Evolutionary conservation across 306 rosid species (phyloP).

Genomic region (Quillaja saponaria): DNA sequence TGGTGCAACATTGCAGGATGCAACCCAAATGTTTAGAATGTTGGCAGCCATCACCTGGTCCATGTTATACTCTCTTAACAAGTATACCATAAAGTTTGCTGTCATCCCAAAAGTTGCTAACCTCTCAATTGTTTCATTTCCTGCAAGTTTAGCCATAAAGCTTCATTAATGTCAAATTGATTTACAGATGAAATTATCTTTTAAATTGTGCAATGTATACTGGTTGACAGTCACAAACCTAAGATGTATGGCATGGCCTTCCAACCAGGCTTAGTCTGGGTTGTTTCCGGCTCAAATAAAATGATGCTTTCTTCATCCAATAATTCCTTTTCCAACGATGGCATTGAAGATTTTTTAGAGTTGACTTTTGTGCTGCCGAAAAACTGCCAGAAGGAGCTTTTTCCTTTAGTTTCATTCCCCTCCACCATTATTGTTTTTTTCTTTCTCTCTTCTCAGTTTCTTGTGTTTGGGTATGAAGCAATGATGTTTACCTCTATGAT

Average conservation of each 20-base stretch:
- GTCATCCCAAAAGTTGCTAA: conserved; percentile 49
- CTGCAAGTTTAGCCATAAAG: conserved; percentile 33
- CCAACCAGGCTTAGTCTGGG: conserved; percentile 33
- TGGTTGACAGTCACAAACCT: no score
- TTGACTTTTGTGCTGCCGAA: neutral
- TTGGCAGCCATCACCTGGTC: conserved; percentile 54
- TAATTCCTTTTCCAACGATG: conserved; percentile 21
- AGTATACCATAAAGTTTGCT: conserved; percentile 49
- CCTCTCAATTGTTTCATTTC: conserved; percentile 57
- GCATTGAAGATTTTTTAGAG: neutral
- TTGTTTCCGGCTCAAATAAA: conserved; percentile 2
- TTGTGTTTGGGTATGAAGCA: no score
- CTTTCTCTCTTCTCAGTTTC: no score
- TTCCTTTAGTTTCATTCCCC: neutral
- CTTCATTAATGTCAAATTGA: no score
- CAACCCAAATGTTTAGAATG: conserved; percentile 43
- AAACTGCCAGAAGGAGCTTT: neutral
- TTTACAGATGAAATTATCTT: no score
- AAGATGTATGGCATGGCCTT: conserved; percentile 50
- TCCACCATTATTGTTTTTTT: conserved; percentile 10
- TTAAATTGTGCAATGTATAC: no score
- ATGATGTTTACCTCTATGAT: no score
- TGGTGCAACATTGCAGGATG: conserved; percentile 33
- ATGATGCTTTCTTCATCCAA: conserved; percentile 27
- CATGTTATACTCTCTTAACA: conserved; percentile 48